Evolutionary conservation across 192 early-diverging fungal species (phyloP).

Genomic region (Lunasporangiospora selenospora): DNA sequence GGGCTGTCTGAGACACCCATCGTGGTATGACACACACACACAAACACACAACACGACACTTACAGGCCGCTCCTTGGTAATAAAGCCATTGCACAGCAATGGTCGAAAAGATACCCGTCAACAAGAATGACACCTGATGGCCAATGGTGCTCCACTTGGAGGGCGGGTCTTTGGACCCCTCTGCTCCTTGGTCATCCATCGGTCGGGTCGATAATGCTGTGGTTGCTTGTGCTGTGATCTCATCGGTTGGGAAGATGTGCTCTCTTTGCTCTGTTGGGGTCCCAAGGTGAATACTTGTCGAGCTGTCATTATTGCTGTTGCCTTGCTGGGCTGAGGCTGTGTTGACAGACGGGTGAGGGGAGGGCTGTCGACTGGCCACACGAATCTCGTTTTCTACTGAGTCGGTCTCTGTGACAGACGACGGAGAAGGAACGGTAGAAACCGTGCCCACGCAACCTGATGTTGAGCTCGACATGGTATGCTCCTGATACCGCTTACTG

Average conservation of each 20-base stretch:
- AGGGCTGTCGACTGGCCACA: not conserved
- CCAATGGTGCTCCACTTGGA: constrained; percentile 47
- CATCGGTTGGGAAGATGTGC: not conserved
- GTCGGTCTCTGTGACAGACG: not conserved
- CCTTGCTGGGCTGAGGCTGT: no score
- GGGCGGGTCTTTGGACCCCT: constrained; percentile 7
- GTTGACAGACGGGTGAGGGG: no score
- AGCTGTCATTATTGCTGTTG: constrained; percentile 6
- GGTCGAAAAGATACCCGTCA: constrained; percentile 59
- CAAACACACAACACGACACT: constrained; percentile 21
- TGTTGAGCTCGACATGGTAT: not conserved
- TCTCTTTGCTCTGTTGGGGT: not conserved
- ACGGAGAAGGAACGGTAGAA: not conserved
- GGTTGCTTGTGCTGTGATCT: constrained; percentile 4
- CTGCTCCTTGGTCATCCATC: not conserved
- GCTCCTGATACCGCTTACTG: not conserved
- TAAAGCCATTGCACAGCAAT: constrained; percentile 62
- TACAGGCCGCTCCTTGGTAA: constrained; percentile 67
- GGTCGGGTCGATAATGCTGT: not conserved
- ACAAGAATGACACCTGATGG: constrained; percentile 57
- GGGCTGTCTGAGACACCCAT: no score
- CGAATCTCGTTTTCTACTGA: constrained; percentile 3
- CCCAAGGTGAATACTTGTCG: not conserved
- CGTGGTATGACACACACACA: no score
- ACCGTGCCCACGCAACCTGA: not conserved